Percentiles rank a stretch among this genome's conserved stretches.
phyloP scores from a whole-genome alignment of 768 basidiomycete species.

The Xerocomus potaroensis region DNA sequence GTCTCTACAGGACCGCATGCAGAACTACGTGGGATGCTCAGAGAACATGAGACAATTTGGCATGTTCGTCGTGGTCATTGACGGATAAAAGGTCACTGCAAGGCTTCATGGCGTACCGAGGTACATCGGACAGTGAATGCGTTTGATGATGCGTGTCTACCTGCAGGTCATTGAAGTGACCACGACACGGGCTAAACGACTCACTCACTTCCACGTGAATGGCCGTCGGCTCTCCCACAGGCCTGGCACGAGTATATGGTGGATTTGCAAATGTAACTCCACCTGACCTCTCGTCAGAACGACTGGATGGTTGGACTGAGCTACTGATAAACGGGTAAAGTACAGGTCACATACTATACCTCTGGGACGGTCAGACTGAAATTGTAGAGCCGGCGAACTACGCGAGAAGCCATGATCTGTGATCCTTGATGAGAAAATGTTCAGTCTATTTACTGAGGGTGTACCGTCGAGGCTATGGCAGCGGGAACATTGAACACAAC shows the following conservation, averaged over 20 bases:
- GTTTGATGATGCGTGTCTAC: constrained; percentile 29
- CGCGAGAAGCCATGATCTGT: constrained; percentile 57
- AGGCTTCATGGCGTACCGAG: constrained; percentile 22
- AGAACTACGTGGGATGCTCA: constrained; percentile 5
- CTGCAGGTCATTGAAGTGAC: constrained; percentile 10
- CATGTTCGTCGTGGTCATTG: constrained; percentile 17
- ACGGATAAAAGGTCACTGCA: constrained; percentile 21
- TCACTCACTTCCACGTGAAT: constrained; percentile 34
- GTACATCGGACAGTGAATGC: constrained; percentile 22
- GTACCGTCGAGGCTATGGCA: constrained; percentile 48
- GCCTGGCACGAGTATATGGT: constrained; percentile 13
- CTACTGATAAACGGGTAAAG: not conserved
- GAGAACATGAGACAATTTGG: constrained; percentile 12
- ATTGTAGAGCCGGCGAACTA: constrained; percentile 55
- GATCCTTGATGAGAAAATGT: not conserved
- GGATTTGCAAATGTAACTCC: constrained; percentile 16
- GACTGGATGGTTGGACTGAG: constrained; percentile 11
- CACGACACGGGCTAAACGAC: not conserved
- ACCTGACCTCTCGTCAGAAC: constrained; percentile 17
- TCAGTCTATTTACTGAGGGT: not conserved
- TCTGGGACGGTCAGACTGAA: constrained; percentile 33
- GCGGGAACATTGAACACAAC: constrained; percentile 65
- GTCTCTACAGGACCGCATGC: not conserved
- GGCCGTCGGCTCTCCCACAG: constrained; percentile 14
- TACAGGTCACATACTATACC: constrained; percentile 25